Conservation (phyloP, 805 yeast genomes). For the Saccharomycopsis sp. region DNA sequence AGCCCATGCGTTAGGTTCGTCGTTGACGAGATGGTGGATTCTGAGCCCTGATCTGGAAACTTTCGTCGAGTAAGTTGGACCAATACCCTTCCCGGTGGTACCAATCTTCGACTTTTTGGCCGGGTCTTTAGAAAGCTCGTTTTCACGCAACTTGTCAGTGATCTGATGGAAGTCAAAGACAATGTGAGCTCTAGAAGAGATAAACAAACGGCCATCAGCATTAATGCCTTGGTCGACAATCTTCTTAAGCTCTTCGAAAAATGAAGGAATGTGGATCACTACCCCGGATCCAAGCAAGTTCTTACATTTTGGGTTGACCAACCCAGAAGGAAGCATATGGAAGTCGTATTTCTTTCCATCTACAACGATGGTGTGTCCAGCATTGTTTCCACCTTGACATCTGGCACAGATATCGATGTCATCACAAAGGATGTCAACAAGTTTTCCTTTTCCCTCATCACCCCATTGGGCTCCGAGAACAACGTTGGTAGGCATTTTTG, state of each 20-base stretch:
- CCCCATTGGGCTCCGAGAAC: conserved; percentile 99
- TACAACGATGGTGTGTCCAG: conserved; percentile 98
- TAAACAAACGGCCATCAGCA: conserved; percentile 62
- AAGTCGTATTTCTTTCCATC: conserved; percentile 85
- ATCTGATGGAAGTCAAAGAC: conserved; percentile 98
- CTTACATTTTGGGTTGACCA: conserved; percentile 85
- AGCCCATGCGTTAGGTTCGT: conserved; percentile 88
- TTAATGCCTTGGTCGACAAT: conserved; percentile 75
- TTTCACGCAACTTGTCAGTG: conserved; percentile 91
- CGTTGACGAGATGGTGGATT: conserved; percentile 89
- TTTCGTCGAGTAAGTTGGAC: conserved; percentile 96
- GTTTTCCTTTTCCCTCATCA: conserved; percentile 98
- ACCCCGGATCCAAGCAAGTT: conserved; percentile 95
- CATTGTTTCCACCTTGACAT: conserved; percentile 98
- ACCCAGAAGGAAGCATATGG: conserved; percentile 99
- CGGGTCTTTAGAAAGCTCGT: conserved; percentile 58
- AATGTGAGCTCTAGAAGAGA: conserved; percentile 91
- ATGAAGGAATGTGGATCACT: conserved; percentile 89
- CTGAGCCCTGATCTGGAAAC: conserved; percentile 95
- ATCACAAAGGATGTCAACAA: conserved; percentile 92
- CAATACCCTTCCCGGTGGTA: conserved; percentile 98
- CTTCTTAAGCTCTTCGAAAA: conserved; percentile 78
- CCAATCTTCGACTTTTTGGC: conserved; percentile 82
- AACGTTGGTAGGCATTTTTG: conserved; percentile 52
- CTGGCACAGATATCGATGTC: conserved; percentile 95